Evolutionary conservation across 2,329 filamentous ascomycete species (phyloP).

Genomic region (Coniochaeta ligniaria): DNA sequence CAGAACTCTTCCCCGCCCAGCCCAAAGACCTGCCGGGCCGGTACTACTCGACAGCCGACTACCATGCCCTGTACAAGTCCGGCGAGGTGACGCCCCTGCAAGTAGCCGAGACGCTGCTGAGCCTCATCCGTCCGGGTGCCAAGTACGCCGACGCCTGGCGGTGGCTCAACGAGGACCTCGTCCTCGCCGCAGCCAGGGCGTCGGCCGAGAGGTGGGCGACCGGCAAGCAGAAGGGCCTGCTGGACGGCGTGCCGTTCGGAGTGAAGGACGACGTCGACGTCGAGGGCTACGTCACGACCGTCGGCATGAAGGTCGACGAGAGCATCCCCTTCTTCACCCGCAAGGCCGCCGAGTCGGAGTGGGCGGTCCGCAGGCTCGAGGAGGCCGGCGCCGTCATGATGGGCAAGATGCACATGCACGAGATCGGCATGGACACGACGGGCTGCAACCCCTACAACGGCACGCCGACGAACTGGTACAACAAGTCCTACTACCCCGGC

Average conservation of each 20-base stretch:
- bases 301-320: slow-evolving; percentile 56
- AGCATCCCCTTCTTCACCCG: slow-evolving; percentile 40
- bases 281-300: slow-evolving; percentile 60
- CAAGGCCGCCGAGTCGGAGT: slow-evolving; percentile 49
- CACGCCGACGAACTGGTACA: slow-evolving; percentile 72
- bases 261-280: slow-evolving; percentile 77
- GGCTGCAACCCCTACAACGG: slow-evolving; percentile 73
- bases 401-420: slow-evolving; percentile 75
- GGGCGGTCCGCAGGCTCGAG: slow-evolving; percentile 64
- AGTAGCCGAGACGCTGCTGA: slow-evolving; percentile 64
- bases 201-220: slow-evolving; percentile 67
- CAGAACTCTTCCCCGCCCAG: slow-evolving; percentile 31
- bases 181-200: slow-evolving; percentile 60
- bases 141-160: slow-evolving; percentile 68
- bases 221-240: slow-evolving; percentile 56
- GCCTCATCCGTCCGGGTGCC: slow-evolving; percentile 54
- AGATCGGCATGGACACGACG: slow-evolving; percentile 71
- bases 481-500: slow-evolving; percentile 69
- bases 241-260: slow-evolving; percentile 78
- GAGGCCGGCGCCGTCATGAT: slow-evolving; percentile 55
- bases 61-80: slow-evolving; percentile 65
- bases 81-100: slow-evolving; percentile 64
- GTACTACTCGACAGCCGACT: slow-evolving; percentile 69
- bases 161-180: slow-evolving; percentile 54
- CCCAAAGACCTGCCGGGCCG: slow-evolving; percentile 35